Percentiles rank a stretch among this genome's conserved stretches.
Conservation (phyloP, 345 rosid species). For the Crucihimalaya himalaica region DNA sequence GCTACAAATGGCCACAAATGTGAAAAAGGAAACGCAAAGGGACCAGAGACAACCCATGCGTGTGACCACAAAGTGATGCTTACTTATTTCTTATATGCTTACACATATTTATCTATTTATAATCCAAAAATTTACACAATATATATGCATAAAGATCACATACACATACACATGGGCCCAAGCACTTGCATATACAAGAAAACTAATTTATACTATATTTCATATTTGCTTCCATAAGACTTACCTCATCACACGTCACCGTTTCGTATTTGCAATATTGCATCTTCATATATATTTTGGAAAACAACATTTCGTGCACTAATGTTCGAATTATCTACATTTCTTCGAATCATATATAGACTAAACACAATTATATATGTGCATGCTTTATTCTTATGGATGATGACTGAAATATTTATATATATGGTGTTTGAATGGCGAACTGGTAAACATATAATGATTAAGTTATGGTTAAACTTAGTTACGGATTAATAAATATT, state of each 20-base stretch:
- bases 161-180: slow-evolving; percentile 28
- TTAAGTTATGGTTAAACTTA: slow-evolving; percentile 3
- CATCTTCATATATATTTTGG: neutral
- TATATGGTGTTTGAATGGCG: neutral
- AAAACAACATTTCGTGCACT: slow-evolving; percentile 1
- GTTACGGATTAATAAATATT: neutral
- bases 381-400: neutral
- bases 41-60: slow-evolving; percentile 81
- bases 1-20: slow-evolving; percentile 43
- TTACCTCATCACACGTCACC: slow-evolving; percentile 44
- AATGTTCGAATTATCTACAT: neutral
- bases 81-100: slow-evolving; percentile 39
- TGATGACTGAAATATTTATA: neutral
- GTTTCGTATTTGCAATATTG: slow-evolving; percentile 17
- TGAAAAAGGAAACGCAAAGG: slow-evolving; percentile 50
- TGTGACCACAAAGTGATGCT: slow-evolving; percentile 63
- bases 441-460: neutral
- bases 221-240: slow-evolving; percentile 41
- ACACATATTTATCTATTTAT: neutral
- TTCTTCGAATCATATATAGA: neutral
- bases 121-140: neutral
- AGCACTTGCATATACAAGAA: slow-evolving; percentile 36
- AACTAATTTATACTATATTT: slow-evolving; percentile 16
- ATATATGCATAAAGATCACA: neutral
- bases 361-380: neutral